These are phyloP conservation scores for Claviceps paspali DNA, from an alignment of 2,329 filamentous ascomycete genomes.

Conservation along the genomic window DNA sequence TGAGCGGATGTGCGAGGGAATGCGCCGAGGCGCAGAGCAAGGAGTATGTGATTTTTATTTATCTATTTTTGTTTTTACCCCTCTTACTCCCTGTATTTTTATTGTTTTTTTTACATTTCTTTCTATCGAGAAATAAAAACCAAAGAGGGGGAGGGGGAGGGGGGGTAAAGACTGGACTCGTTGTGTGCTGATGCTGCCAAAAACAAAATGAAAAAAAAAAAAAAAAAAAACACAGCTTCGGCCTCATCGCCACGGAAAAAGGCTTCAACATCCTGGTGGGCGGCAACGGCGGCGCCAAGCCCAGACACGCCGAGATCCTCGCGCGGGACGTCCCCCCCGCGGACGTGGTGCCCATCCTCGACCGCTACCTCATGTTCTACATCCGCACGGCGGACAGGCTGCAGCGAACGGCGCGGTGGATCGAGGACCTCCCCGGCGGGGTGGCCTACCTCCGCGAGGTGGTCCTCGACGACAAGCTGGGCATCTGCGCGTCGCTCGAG, in stretches of 20 bases:
- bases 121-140: no score
- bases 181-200: no score
- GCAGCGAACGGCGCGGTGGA: conserved; percentile 76
- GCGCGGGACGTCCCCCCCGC: conserved; percentile 75
- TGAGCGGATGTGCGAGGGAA: conserved; percentile 82
- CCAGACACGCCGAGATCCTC: conserved; percentile 65
- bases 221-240: conserved; percentile 42
- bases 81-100: background rate
- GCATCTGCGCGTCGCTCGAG: conserved; percentile 72
- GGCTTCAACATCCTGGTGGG: conserved; percentile 88
- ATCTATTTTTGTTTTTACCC: background rate
- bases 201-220: background rate
- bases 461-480: conserved; percentile 70
- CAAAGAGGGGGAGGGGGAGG: no score
- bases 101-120: no score
- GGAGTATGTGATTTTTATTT: conserved; percentile 37
- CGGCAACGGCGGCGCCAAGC: conserved; percentile 79
- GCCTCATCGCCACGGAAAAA: conserved; percentile 81
- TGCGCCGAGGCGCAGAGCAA: conserved; percentile 89
- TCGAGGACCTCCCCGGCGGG: conserved; percentile 70
- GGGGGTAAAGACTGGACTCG: no score
- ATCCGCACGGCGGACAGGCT: conserved; percentile 85
- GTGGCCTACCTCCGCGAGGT: conserved; percentile 73
- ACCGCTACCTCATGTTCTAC: conserved; percentile 86
- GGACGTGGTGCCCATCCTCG: conserved; percentile 69